These are phyloP conservation scores for Sedum album DNA, from an alignment of 164 flowering plant species.

Conservation along the genomic window DNA sequence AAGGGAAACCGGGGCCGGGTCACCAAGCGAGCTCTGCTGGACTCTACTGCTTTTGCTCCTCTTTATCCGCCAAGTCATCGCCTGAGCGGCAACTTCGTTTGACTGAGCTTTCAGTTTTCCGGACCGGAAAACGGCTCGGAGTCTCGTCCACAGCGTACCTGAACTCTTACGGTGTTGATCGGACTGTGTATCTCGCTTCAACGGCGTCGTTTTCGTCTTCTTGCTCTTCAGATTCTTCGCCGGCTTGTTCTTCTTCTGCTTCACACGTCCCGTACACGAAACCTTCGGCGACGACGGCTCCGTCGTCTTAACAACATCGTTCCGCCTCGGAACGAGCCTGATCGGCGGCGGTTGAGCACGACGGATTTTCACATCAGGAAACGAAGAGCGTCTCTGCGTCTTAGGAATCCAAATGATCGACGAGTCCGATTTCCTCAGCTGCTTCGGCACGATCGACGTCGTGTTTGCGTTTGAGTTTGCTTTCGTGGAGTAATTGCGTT, in stretches of 20 bases:
- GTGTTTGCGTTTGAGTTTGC: neutral
- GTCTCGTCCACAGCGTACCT: neutral
- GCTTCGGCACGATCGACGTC: neutral
- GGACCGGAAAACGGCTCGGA: slow-evolving; percentile 1
- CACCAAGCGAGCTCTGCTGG: neutral
- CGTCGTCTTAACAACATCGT: neutral
- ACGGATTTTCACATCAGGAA: neutral
- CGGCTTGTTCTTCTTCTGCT: slow-evolving; percentile 2
- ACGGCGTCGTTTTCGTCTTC: neutral
- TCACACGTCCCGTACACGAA: slow-evolving; percentile 3
- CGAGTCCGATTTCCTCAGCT: neutral
- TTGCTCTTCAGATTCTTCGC: neutral
- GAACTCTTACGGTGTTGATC: neutral
- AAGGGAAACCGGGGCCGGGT: neutral
- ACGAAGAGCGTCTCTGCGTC: neutral
- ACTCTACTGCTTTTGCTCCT: neutral
- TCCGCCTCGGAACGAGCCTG: neutral
- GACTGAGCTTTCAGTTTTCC: neutral
- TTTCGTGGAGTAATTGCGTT: slow-evolving; percentile 8
- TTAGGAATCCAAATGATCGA: slow-evolving; percentile 2
- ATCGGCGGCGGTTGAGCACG: neutral
- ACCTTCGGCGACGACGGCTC: slow-evolving; percentile 6
- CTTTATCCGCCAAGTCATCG: neutral
- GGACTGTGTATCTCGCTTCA: neutral
- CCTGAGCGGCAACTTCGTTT: neutral